These are phyloP conservation scores for Allantophomopsis lycopodina DNA, from an alignment of 2,329 filamentous ascomycete species.

Conservation along the genomic window DNA sequence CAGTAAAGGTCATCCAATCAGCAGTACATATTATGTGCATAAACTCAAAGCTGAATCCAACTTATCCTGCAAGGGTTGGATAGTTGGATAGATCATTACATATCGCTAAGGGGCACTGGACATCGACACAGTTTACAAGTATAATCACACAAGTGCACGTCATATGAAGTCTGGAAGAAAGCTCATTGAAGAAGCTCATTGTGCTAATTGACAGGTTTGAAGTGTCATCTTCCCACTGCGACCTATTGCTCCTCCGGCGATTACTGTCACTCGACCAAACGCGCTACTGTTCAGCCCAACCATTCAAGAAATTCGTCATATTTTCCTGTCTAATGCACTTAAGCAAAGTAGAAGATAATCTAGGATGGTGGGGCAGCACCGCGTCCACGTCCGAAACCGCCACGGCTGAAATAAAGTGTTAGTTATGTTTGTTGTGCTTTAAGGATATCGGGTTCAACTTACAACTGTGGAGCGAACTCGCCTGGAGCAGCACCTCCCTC, in stretches of 20 bases:
- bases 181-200: conserved; percentile 19
- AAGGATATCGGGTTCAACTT: conserved; percentile 26
- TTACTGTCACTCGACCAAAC: conserved; percentile 33
- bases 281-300: conserved; percentile 31
- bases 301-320: conserved; percentile 16
- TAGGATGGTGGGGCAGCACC: conserved; percentile 54
- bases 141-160: too few species aligned
- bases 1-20: too few species aligned
- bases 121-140: too few species aligned
- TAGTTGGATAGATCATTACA: too few species aligned
- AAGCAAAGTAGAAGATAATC: conserved; percentile 20
- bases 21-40: too few species aligned
- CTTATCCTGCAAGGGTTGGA: too few species aligned
- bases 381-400: conserved; percentile 81
- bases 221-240: conserved; percentile 27
- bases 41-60: too few species aligned
- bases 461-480: conserved; percentile 87
- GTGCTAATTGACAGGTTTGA: conserved; percentile 23
- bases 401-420: conserved; percentile 46
- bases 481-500: conserved; percentile 84
- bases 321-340: conserved; percentile 20
- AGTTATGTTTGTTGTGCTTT: conserved; percentile 13
- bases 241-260: conserved; percentile 29
- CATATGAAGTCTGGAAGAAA: neutral
- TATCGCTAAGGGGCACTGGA: too few species aligned